Percentiles rank a stretch among this genome's conserved stretches.
phyloP scores from a whole-genome alignment of 2,329 filamentous ascomycete species.

The Pseudogymnoascus sp. region DNA sequence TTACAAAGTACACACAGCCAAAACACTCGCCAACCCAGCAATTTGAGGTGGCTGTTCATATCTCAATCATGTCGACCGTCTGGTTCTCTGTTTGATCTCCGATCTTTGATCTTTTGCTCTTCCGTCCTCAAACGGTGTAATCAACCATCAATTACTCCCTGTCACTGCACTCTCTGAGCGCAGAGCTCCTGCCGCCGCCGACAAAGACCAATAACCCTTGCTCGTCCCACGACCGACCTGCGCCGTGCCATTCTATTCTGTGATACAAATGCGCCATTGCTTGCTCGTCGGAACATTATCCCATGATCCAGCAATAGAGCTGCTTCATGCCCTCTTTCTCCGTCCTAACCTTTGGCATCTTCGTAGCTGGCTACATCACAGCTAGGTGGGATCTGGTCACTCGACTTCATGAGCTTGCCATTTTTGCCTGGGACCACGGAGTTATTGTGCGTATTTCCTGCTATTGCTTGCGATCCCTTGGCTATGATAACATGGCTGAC shows the following conservation, averaged over 20 bases:
- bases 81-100: neutral
- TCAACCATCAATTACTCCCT: neutral
- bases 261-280: conserved; percentile 8
- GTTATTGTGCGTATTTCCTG: conserved; percentile 62
- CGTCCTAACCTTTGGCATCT: conserved; percentile 89
- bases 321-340: conserved; percentile 90
- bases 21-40: neutral
- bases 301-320: conserved; percentile 20
- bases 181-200: neutral
- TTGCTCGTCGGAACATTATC: neutral
- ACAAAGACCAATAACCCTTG: neutral
- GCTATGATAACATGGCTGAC: conserved; percentile 10
- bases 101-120: neutral
- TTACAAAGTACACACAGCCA: conserved; percentile 2
- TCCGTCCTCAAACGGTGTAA: neutral
- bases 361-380: conserved; percentile 98
- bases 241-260: neutral
- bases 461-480: conserved; percentile 15
- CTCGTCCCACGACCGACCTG: neutral
- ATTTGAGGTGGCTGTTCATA: neutral
- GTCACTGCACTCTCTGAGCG: neutral
- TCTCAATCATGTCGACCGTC: neutral
- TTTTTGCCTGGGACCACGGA: conserved; percentile 98
- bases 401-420: conserved; percentile 88
- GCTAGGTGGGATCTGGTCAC: conserved; percentile 98